These are phyloP conservation scores for Craterostigma plantagineum DNA, from an alignment of 257 asterid species.

Conservation along the genomic window DNA sequence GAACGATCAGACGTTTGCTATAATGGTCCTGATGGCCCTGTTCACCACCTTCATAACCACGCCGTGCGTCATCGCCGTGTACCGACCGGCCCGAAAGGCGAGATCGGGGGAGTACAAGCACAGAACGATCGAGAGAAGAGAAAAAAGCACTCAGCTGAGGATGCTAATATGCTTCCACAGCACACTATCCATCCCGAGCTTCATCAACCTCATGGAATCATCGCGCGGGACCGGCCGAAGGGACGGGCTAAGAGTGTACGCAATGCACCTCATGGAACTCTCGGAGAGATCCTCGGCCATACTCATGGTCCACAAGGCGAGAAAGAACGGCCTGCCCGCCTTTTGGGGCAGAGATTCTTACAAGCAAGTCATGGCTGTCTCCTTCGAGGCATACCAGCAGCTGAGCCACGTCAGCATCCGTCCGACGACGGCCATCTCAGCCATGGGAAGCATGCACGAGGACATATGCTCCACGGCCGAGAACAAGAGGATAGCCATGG, in stretches of 20 bases:
- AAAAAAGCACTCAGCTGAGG: conserved; percentile 26
- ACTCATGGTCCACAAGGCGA: conserved; percentile 49
- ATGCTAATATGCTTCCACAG: conserved; percentile 47
- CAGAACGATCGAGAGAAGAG: conserved; percentile 39
- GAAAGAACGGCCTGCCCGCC: conserved; percentile 47
- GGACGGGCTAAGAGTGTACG: conserved; percentile 48
- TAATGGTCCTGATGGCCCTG: conserved; percentile 64
- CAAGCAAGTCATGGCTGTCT: conserved; percentile 22
- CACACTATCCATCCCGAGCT: conserved; percentile 28
- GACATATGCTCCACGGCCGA: conserved; percentile 41
- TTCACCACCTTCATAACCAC: conserved; percentile 70
- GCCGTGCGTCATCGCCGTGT: conserved; percentile 32
- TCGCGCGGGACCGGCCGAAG: conserved; percentile 45
- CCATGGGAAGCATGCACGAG: conserved; percentile 49
- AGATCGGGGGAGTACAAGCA: conserved; percentile 25
- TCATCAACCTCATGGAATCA: conserved; percentile 51
- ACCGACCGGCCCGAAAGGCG: conserved; percentile 38
- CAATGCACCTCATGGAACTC: conserved; percentile 72
- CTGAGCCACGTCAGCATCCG: conserved; percentile 51
- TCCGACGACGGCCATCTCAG: conserved; percentile 50
- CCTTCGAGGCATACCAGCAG: conserved; percentile 50
- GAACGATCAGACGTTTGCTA: conserved; percentile 63
- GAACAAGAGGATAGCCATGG: conserved; percentile 30
- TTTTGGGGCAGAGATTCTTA: conserved; percentile 31
- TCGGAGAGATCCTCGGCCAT: conserved; percentile 64